Evolutionary conservation across 768 basidiomycete genomes (phyloP).

Genomic region (Mycena sanguinolenta): DNA sequence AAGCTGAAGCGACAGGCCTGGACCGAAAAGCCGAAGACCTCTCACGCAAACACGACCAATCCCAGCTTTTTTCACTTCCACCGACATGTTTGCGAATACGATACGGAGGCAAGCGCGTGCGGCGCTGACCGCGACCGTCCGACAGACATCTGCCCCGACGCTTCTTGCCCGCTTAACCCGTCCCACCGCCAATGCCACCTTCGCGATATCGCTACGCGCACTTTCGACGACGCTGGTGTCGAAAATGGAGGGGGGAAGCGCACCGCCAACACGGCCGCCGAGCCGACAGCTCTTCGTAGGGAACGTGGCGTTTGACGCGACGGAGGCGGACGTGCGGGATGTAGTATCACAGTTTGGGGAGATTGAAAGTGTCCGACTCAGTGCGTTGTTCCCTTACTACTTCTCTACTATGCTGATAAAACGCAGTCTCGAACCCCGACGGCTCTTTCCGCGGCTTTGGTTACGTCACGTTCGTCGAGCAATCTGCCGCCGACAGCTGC

Average conservation of each 20-base stretch:
- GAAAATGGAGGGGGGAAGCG: background rate
- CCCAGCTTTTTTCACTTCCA: background rate
- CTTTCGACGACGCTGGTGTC: slow-evolving; percentile 4
- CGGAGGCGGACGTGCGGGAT: slow-evolving; percentile 24
- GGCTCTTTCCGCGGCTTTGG: slow-evolving; percentile 34
- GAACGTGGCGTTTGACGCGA: slow-evolving; percentile 31
- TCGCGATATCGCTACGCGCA: too few relatives aligned
- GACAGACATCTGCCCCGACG: background rate
- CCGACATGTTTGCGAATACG: slow-evolving; percentile 53
- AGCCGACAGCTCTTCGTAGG: slow-evolving; percentile 30
- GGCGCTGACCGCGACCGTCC: slow-evolving; percentile 38
- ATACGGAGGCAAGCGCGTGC: slow-evolving; percentile 52
- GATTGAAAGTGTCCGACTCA: slow-evolving; percentile 9
- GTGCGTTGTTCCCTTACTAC: background rate
- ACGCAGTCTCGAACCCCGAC: slow-evolving; percentile 29
- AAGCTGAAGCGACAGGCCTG: too few relatives aligned
- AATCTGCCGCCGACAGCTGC: background rate
- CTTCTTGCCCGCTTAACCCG: too few relatives aligned
- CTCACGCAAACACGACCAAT: too few relatives aligned
- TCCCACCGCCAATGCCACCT: too few relatives aligned
- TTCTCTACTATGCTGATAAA: too few relatives aligned
- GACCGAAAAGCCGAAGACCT: too few relatives aligned
- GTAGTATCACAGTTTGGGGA: slow-evolving; percentile 3
- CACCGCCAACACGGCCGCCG: slow-evolving; percentile 20
- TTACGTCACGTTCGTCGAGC: slow-evolving; percentile 20